Conservation (phyloP, 345 rosid species). For the Corchorus capsularis region DNA sequence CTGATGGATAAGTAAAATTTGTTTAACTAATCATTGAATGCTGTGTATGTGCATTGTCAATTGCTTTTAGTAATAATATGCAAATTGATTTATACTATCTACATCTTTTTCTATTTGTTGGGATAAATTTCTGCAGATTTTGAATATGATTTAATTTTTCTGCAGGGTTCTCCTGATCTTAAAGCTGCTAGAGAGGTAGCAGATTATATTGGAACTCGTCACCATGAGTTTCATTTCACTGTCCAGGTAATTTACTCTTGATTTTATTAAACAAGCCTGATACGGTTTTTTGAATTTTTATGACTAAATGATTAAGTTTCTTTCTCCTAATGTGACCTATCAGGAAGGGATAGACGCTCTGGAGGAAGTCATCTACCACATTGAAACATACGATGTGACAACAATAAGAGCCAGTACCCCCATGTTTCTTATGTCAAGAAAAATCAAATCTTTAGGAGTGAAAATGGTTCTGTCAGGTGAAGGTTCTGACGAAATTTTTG, state of each 20-base stretch:
- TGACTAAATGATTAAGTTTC: constrained; percentile 10
- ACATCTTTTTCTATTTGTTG: constrained; percentile 12
- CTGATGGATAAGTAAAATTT: background rate
- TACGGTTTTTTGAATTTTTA: constrained; percentile 5
- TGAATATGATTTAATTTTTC: constrained; percentile 10
- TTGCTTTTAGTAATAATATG: background rate
- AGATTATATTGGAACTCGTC: constrained; percentile 73
- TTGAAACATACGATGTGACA: constrained; percentile 87
- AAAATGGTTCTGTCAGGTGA: constrained; percentile 93
- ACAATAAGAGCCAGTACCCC: constrained; percentile 90
- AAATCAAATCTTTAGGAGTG: constrained; percentile 84
- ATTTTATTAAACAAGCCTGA: background rate
- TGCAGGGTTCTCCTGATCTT: constrained; percentile 75
- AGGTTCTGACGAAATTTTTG: constrained; percentile 89
- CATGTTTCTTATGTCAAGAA: constrained; percentile 90
- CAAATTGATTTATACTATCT: background rate
- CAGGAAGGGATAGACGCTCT: constrained; percentile 90
- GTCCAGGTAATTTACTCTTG: constrained; percentile 53
- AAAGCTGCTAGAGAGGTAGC: constrained; percentile 84
- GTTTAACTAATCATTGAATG: background rate
- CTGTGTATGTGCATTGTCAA: background rate
- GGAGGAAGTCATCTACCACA: constrained; percentile 85
- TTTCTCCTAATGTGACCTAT: constrained; percentile 12
- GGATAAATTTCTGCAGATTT: background rate
- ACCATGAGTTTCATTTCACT: constrained; percentile 78